These are phyloP conservation scores for Xylariaceae sp. DNA, from an alignment of 2,329 filamentous ascomycete genomes.

Conservation along the genomic window DNA sequence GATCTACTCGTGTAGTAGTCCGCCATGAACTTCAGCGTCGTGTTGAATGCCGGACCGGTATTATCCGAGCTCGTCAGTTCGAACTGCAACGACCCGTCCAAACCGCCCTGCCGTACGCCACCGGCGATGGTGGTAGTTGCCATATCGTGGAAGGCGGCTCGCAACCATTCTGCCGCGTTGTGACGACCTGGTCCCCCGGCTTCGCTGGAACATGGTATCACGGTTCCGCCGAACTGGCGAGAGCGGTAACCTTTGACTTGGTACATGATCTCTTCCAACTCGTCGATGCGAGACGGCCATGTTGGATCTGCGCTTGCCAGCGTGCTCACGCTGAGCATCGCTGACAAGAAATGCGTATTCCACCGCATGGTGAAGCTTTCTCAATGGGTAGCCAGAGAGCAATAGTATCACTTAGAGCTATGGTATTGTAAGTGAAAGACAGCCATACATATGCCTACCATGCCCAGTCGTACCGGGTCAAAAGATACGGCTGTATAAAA, in stretches of 20 bases:
- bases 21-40: conserved; percentile 49
- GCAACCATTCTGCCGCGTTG: conserved; percentile 57
- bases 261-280: conserved; percentile 60
- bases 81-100: conserved; percentile 57
- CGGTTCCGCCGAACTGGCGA: conserved; percentile 50
- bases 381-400: neutral
- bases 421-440: conserved; percentile 4
- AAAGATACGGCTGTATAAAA: conserved; percentile 1
- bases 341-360: conserved; percentile 28
- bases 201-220: conserved; percentile 53
- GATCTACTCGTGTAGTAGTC: conserved; percentile 47
- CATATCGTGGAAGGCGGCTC: conserved; percentile 59
- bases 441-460: conserved; percentile 3
- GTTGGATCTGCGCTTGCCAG: conserved; percentile 45
- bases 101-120: conserved; percentile 42
- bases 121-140: conserved; percentile 46
- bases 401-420: conserved; percentile 7
- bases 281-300: conserved; percentile 56
- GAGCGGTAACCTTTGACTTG: conserved; percentile 51
- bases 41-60: conserved; percentile 49
- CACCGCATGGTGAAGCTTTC: conserved; percentile 29
- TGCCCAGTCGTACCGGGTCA: neutral
- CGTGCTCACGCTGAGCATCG: conserved; percentile 35
- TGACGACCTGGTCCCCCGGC: conserved; percentile 50
- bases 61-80: conserved; percentile 54